These are phyloP conservation scores for Dendrobium huoshanense DNA, from an alignment of 106 monocot genomes.

Conservation along the genomic window DNA sequence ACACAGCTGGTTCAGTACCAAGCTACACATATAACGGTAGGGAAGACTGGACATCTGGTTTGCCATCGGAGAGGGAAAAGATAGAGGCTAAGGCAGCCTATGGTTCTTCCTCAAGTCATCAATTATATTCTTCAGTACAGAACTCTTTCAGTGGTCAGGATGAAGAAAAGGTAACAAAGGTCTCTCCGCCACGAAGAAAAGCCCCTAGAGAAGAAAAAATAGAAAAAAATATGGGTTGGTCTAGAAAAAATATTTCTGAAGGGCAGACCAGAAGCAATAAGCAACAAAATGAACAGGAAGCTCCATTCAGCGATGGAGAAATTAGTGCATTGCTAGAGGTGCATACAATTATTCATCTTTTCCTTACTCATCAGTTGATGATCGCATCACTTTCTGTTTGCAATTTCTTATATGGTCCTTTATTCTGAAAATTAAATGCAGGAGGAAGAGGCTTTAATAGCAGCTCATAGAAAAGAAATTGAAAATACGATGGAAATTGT, in stretches of 20 bases:
- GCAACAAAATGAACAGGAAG: slow-evolving; percentile 32
- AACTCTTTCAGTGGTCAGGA: slow-evolving; percentile 38
- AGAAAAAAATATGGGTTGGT: slow-evolving; percentile 49
- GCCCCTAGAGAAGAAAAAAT: slow-evolving; percentile 46
- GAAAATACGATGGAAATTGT: slow-evolving; percentile 78
- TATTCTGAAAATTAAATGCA: slow-evolving; percentile 1
- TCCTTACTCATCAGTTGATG: background rate
- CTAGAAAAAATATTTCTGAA: slow-evolving; percentile 36
- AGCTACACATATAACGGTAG: slow-evolving; percentile 30
- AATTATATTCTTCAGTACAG: slow-evolving; percentile 22
- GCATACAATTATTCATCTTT: background rate
- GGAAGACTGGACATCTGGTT: slow-evolving; percentile 32
- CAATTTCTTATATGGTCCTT: background rate
- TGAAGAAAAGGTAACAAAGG: slow-evolving; percentile 66
- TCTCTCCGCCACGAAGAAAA: slow-evolving; percentile 79
- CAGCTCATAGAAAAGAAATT: slow-evolving; percentile 72
- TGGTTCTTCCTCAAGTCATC: slow-evolving; percentile 18
- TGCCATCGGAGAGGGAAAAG: slow-evolving; percentile 28
- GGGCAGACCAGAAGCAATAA: slow-evolving; percentile 19
- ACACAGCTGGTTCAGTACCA: slow-evolving; percentile 12
- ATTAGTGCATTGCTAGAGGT: slow-evolving; percentile 61
- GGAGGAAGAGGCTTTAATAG: slow-evolving; percentile 68
- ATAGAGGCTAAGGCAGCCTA: slow-evolving; percentile 19
- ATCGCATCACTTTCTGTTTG: background rate
- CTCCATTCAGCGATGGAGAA: slow-evolving; percentile 28